Evolutionary conservation across 352 stramenopile species (phyloP).

Genomic region (Phytophthora chlamydospora): DNA sequence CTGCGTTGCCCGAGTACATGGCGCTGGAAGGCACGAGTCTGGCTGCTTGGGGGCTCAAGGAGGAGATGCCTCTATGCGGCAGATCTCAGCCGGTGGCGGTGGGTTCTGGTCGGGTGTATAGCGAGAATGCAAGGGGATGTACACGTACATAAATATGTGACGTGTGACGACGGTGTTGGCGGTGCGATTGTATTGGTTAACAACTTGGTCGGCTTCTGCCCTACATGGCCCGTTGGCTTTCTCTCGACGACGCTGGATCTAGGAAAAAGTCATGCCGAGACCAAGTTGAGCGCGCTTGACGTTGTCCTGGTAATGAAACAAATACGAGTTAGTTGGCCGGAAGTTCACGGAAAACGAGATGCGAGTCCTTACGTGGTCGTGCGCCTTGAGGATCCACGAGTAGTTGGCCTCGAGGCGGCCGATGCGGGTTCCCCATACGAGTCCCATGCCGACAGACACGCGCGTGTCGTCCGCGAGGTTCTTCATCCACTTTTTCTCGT

Average conservation of each 20-base stretch:
- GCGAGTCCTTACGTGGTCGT: slow-evolving; percentile 64
- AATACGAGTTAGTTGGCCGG: slow-evolving; percentile 4
- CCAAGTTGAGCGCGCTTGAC: slow-evolving; percentile 87
- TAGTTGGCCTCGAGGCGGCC: slow-evolving; percentile 92
- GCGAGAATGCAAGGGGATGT: slow-evolving; percentile 27
- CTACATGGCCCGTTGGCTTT: slow-evolving; percentile 4
- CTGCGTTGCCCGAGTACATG: slow-evolving; percentile 67
- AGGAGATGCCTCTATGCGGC: slow-evolving; percentile 16
- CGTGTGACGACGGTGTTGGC: slow-evolving; percentile 12
- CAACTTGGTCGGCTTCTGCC: slow-evolving; percentile 12
- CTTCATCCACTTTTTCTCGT: slow-evolving; percentile 92
- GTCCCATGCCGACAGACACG: slow-evolving; percentile 82
- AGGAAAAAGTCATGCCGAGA: slow-evolving; percentile 86
- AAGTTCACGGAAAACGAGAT: not conserved
- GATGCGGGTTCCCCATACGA: slow-evolving; percentile 88
- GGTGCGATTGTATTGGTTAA: slow-evolving; percentile 14
- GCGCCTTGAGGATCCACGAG: slow-evolving; percentile 89
- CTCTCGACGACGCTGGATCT: slow-evolving; percentile 35
- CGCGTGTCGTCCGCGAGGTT: slow-evolving; percentile 89
- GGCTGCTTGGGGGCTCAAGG: not conserved
- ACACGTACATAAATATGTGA: slow-evolving; percentile 24
- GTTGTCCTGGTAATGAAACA: slow-evolving; percentile 65
- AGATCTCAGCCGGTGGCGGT: slow-evolving; percentile 11
- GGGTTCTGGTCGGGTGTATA: slow-evolving; percentile 22
- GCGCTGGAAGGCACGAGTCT: not conserved